Evolutionary conservation across 2,329 filamentous ascomycete genomes (phyloP), one percentile per base, ranked within the genome.

Genomic region (Mollisia scopiformis): DNA sequence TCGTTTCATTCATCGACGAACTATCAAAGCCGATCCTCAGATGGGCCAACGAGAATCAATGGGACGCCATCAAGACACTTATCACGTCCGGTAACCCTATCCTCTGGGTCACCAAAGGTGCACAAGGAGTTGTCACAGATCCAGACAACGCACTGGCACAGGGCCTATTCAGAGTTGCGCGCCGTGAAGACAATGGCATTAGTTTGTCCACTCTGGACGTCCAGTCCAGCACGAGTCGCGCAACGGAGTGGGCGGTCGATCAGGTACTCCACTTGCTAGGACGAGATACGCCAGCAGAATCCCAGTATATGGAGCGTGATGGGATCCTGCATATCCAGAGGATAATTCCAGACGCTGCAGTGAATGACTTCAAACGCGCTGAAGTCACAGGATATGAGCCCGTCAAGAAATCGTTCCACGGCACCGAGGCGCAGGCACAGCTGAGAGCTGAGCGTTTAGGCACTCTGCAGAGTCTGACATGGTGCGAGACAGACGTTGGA

Each of bases 71-170:
- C 33, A 61, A 65, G 41, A 23, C 16, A 4, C 25, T 47, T n/a
- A 43, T 33, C 50, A 53, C 11, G 25, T 49, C 64, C 54, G 64
- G 65, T 0, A 3, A 61, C 28, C 55, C 13, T 25, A 47, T 76
- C 11, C 62, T 77, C 7, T 77, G 75, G 75, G 60, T 77, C 23
- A 76, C 75, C 2, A 67, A 64, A 1, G 72, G 73, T 37, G 61
- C 68, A 0, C 61, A 66, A 30, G 47, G 67, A 14, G 59, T 69
- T 5, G 16, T 73, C 62, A 65, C 68, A 65, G 54, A 67, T 53
- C 75, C 75, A 2, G 63, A 70, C 14, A 65, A 74, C 14, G 69
- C 69, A 27, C 66, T 75, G 33, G 66, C 73, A 30, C 59, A 71
- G n/a, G 75, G 75, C 10, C 55, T 77, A 16, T 66, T 75, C 30